These are phyloP conservation scores for Aspergillus sparsus DNA, from an alignment of 495 filamentous ascomycete species.

Conservation along the genomic window DNA sequence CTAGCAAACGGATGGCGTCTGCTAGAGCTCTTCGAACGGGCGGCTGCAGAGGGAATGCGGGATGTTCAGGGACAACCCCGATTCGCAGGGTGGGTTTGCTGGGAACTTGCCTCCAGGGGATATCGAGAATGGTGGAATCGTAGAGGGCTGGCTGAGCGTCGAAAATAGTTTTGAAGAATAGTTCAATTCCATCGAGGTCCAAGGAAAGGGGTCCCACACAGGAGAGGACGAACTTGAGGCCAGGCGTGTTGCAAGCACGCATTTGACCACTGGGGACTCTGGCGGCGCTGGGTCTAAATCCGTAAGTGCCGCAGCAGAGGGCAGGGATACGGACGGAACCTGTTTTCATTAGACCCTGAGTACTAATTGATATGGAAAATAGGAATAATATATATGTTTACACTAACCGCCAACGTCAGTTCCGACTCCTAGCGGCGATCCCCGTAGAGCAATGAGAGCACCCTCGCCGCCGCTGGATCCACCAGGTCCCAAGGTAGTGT, in stretches of 20 bases:
- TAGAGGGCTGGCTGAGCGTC: constrained; percentile 33
- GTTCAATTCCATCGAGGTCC: constrained; percentile 37
- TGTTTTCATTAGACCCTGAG: not conserved
- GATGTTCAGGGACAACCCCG: constrained; percentile 30
- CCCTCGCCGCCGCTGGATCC: constrained; percentile 63
- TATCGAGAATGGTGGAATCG: constrained; percentile 37
- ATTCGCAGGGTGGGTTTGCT: constrained; percentile 25
- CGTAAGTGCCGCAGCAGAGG: constrained; percentile 60
- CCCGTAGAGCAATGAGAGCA: constrained; percentile 41
- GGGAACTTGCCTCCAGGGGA: constrained; percentile 46
- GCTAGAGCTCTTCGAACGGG: constrained; percentile 50
- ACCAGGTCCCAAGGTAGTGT: constrained; percentile 51
- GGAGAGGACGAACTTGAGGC: constrained; percentile 52
- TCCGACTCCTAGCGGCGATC: constrained; percentile 40
- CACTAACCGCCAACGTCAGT: constrained; percentile 36
- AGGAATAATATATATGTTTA: not conserved
- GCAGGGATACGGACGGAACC: constrained; percentile 63
- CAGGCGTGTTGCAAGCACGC: constrained; percentile 51
- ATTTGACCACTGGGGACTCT: constrained; percentile 52
- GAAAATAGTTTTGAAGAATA: constrained; percentile 39
- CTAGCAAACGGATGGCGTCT: constrained; percentile 42
- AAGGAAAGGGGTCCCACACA: constrained; percentile 47
- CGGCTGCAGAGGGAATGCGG: constrained; percentile 41
- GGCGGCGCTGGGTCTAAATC: constrained; percentile 36
- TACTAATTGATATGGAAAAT: not conserved